Evolutionary conservation across 768 basidiomycete genomes (phyloP).

Genomic region (Xerocomellus intermedius): DNA sequence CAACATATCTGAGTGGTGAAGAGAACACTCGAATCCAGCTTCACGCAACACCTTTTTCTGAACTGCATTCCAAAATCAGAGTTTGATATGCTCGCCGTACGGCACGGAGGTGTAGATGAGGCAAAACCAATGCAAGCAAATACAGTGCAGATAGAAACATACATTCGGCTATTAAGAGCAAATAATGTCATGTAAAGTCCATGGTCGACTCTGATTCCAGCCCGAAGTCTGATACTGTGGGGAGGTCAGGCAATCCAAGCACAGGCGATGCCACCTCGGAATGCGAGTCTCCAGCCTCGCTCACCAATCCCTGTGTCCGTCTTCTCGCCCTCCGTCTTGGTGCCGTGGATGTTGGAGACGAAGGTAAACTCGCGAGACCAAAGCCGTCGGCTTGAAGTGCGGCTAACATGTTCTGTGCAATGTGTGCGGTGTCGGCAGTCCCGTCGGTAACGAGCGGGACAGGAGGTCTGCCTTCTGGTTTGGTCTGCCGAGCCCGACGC

Average conservation of each 20-base stretch:
- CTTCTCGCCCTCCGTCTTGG: constrained; percentile 29
- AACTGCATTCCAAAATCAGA: constrained; percentile 17
- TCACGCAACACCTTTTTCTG: not conserved
- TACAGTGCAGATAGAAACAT: constrained; percentile 33
- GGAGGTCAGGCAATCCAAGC: constrained; percentile 24
- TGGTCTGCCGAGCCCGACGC: constrained; percentile 45
- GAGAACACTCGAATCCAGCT: not conserved
- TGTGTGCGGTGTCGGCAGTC: constrained; percentile 44
- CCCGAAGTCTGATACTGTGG: constrained; percentile 28
- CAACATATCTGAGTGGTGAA: constrained; percentile 13
- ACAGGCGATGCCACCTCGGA: constrained; percentile 26
- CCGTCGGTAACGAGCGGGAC: constrained; percentile 20
- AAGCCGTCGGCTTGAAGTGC: constrained; percentile 72
- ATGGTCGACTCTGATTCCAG: constrained; percentile 24
- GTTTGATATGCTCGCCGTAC: constrained; percentile 21
- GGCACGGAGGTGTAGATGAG: constrained; percentile 13
- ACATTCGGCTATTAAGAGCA: constrained; percentile 24
- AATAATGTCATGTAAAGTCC: constrained; percentile 29
- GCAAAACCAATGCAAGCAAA: constrained; percentile 30
- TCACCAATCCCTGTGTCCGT: constrained; percentile 36
- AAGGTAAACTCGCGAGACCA: constrained; percentile 39
- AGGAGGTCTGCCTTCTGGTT: constrained; percentile 33
- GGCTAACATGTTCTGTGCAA: constrained; percentile 75
- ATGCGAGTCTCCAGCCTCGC: constrained; percentile 34
- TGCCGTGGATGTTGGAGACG: constrained; percentile 45